Conservation (phyloP, 257 asterid genomes). For the Lycium ferocissimum region DNA sequence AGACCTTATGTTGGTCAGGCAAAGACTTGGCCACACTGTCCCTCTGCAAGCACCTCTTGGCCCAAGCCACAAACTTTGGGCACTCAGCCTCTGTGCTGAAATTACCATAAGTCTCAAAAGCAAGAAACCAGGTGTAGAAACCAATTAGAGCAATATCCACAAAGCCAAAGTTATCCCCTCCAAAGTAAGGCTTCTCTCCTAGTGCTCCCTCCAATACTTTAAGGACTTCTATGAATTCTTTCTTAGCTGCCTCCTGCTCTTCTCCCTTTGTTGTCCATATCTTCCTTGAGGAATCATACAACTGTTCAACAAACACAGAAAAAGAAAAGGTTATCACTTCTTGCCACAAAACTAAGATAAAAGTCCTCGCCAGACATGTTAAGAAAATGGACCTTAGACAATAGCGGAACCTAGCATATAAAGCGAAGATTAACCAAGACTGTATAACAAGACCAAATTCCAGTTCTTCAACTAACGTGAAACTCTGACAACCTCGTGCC, state of each 20-base stretch:
- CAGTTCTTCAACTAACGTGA: too few species aligned
- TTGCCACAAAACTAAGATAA: conserved; percentile 1
- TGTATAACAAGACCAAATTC: background rate
- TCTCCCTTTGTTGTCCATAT: conserved; percentile 32
- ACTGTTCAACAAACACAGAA: background rate
- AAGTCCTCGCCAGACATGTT: background rate
- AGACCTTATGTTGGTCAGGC: conserved; percentile 30
- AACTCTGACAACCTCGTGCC: too few species aligned
- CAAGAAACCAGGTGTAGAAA: conserved; percentile 27
- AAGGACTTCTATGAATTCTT: conserved; percentile 28
- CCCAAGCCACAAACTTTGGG: conserved; percentile 39
- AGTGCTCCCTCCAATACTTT: conserved; percentile 36
- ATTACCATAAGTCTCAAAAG: conserved; percentile 26
- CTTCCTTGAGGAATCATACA: background rate
- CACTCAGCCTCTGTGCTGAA: conserved; percentile 37
- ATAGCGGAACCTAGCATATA: background rate
- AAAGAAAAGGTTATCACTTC: background rate
- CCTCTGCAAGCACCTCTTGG: conserved; percentile 37
- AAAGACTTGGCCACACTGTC: conserved; percentile 40
- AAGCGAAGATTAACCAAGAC: background rate
- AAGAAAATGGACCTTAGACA: background rate
- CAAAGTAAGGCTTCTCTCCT: conserved; percentile 38
- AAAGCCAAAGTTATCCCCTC: conserved; percentile 41
- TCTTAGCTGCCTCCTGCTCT: conserved; percentile 34
- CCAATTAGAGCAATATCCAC: conserved; percentile 38